A percentile compares a stretch with the other conserved stretches of the same genome.
These are phyloP conservation scores for Termitomyces sp. DNA, from an alignment of 768 basidiomycete genomes.

Conservation along the genomic window DNA sequence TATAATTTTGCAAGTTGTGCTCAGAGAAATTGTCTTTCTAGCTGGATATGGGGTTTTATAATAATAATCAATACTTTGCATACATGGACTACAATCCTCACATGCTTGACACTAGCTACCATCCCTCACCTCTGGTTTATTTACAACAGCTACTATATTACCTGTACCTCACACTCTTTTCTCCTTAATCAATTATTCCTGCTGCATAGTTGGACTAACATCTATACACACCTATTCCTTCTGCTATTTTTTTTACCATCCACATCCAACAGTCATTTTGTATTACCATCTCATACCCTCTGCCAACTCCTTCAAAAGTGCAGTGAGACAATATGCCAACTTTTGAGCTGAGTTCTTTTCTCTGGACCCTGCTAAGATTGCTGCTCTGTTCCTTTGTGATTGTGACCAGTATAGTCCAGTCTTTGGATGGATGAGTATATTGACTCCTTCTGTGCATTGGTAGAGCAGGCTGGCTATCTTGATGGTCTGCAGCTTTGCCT, in stretches of 20 bases:
- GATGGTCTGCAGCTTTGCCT: too few species aligned
- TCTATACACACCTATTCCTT: slow-evolving; percentile 73
- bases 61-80: slow-evolving; percentile 21
- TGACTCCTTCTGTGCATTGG: too few species aligned
- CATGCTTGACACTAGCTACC: slow-evolving; percentile 32
- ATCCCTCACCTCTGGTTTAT: slow-evolving; percentile 38
- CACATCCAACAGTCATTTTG: slow-evolving; percentile 56
- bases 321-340: slow-evolving; percentile 66
- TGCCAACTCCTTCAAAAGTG: slow-evolving; percentile 39
- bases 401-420: too few species aligned
- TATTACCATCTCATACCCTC: slow-evolving; percentile 41
- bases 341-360: too few species aligned
- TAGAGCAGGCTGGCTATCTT: too few species aligned
- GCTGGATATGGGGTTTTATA: slow-evolving; percentile 25
- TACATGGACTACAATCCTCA: slow-evolving; percentile 33
- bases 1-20: neutral
- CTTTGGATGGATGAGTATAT: too few species aligned
- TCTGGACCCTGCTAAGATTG: too few species aligned
- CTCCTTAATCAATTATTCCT: neutral
- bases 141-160: slow-evolving; percentile 64
- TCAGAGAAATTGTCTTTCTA: slow-evolving; percentile 4
- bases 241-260: slow-evolving; percentile 47
- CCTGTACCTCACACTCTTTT: neutral
- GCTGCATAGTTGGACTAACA: slow-evolving; percentile 79
- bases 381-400: too few species aligned